A percentile compares a stretch with the other conserved stretches of the same genome.
phyloP scores from a whole-genome alignment of 441 rosid species.

The Populus hybrid region DNA sequence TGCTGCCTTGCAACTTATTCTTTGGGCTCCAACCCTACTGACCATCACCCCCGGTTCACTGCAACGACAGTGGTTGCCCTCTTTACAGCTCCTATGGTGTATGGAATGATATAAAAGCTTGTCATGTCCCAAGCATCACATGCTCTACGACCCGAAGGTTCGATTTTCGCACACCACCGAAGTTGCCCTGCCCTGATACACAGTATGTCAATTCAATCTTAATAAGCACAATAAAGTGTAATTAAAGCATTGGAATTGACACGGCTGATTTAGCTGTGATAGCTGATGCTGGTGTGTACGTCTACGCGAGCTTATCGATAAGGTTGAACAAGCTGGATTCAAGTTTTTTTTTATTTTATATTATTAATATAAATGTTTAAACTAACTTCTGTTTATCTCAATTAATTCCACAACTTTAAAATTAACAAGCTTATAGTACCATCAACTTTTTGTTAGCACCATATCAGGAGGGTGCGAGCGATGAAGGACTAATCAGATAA shows the following conservation, averaged over 20 bases:
- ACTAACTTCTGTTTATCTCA: no score
- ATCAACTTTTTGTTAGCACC: constrained; percentile 31
- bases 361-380: no score
- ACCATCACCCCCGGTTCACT: constrained; percentile 53
- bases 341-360: constrained; percentile 39
- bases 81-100: constrained; percentile 66
- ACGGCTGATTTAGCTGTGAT: constrained; percentile 41
- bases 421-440: no score
- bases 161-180: constrained; percentile 66
- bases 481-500: constrained; percentile 58
- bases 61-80: constrained; percentile 53
- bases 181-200: no score
- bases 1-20: constrained; percentile 12
- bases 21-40: constrained; percentile 27
- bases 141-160: constrained; percentile 67
- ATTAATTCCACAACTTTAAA: no score
- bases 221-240: constrained; percentile 55
- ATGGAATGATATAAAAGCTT: constrained; percentile 69
- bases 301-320: constrained; percentile 53
- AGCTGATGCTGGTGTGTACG: constrained; percentile 60
- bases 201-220: constrained; percentile 37
- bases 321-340: constrained; percentile 62
- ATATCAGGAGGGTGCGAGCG: constrained; percentile 84
- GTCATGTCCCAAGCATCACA: constrained; percentile 40
- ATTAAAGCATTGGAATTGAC: constrained; percentile 48